Evolutionary conservation across 257 asterid genomes (phyloP), one percentile per base, ranked within the genome.

Genomic region (Cruciata laevipes): DNA sequence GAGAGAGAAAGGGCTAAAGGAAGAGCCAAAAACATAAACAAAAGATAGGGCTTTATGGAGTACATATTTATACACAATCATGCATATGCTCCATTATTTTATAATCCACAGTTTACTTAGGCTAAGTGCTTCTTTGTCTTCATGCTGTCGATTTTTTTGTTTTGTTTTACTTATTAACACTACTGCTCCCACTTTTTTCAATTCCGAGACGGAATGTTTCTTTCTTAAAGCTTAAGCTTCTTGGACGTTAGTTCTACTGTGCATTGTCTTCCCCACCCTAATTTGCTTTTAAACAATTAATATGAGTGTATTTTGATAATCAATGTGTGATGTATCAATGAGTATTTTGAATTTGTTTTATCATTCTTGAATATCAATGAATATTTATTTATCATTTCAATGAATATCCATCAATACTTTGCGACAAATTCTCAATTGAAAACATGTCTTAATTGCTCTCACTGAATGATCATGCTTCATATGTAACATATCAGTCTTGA

Each of bases 141-240:
- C 85, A 80, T 89, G 70, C 81, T 80, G 78, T 82, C 82, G 69
- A 31, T 21, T 1, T 6, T 80, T 21, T 17, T 4, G 55, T 89
- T 87, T 89, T 35, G 47, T 88, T 87, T 84, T 79, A 60, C 20
- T 7, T 58, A 25, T 11, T 58, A 42, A 58, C 37, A 16, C 6
- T 16, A 6, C 77, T 71, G 76, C 27, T 9, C 11, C 49, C 83
- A 77, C 87, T 86, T 84, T 87, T 83, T 84, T 82, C 88, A 83
- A 87, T 86, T 82, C 87, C 77, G 78, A 83, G 81, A 61, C 75
- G 72, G 40, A 17, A n/a, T 71, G 52, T 71, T 75, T 75, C 68
- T 83, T 85, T 69, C 98, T 91, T 91, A 87, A 78, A 82, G 89
- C 83, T 82, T 76, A 89, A 91, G 93, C 77, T 81, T 86, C 86